Evolutionary conservation across 2,329 filamentous ascomycete species (phyloP), one percentile per base, ranked within the genome.

Genomic region (Rhynchosporium agropyri): DNA sequence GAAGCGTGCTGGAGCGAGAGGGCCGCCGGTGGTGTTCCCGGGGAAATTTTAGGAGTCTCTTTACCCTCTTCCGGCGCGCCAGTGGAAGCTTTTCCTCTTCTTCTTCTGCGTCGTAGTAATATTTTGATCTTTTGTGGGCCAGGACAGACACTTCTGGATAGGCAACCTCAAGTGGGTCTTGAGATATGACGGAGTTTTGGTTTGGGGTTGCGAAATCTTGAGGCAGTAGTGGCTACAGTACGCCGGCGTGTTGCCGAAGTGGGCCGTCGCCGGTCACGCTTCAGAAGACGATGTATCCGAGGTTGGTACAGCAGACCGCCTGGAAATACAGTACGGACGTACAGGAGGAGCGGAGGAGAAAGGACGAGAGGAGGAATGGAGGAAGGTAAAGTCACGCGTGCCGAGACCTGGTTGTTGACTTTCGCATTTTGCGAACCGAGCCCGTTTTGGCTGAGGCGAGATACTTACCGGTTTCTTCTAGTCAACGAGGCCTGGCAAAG

Each of bases 181-280:
- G 51, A 38, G n/a, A n/a, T n/a, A 38, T 31, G 20, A 40, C 26
- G 36, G 36, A 54, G 20, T 28, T 8, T 26, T 54, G 33, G 51
- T 36, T 40, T 54, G 51, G 51, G 26, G 10, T 54, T 54, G 36
- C 33, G 38, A 15, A 36, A 10, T 20, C 10, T 26, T 48, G 54
- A 57, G 15, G 40, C 54, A 57, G 31, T 57, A 31, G 28, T 48
- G 42, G 31, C 51, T 51, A 20, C 20, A 20, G 20, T 20, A 59
- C 43, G 46, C 57, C 57, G 57, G 46, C 33, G 36, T 59, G 33
- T 31, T 51, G 42, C 57, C 57, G 57, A 51, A 46, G 46, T 29
- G 51, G 51, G 51, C n/a, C 50, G 31, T 20, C 4, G 33, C 33
- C 33, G 33, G 51, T 54, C 38, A 20, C 51, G 51, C 51, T 54